phyloP scores from a whole-genome alignment of 352 stramenopile genomes.

The Globisporangium orthogonon region DNA sequence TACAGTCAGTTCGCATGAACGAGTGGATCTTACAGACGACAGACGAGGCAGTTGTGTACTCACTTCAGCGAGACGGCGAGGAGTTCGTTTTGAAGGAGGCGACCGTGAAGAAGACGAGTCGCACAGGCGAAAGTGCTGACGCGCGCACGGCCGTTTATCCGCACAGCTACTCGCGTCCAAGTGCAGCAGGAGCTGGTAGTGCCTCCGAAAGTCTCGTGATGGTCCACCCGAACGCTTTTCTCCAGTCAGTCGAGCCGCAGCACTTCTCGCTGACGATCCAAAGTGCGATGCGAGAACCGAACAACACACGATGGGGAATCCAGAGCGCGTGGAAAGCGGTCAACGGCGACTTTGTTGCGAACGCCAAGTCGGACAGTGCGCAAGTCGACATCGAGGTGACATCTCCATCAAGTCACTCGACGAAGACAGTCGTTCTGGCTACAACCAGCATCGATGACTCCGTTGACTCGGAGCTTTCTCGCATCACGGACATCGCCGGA shows the following conservation, averaged over 20 bases:
- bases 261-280: constrained; percentile 6
- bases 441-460: neutral
- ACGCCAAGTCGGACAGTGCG: constrained; percentile 16
- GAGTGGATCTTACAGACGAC: constrained; percentile 53
- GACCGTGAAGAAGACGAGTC: constrained; percentile 4
- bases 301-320: constrained; percentile 14
- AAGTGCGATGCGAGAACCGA: constrained; percentile 20
- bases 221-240: constrained; percentile 39
- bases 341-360: constrained; percentile 18
- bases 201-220: constrained; percentile 9
- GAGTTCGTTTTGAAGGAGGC: constrained; percentile 29
- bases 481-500: constrained; percentile 29
- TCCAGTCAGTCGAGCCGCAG: constrained; percentile 23
- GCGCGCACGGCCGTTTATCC: constrained; percentile 28
- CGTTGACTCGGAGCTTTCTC: constrained; percentile 12
- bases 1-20: constrained; percentile 28
- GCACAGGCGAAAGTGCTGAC: constrained; percentile 6
- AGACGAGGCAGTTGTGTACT: constrained; percentile 25
- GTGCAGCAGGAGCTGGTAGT: neutral
- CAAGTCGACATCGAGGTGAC: constrained; percentile 37
- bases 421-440: constrained; percentile 39
- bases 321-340: constrained; percentile 20
- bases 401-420: constrained; percentile 17
- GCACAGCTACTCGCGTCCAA: neutral
- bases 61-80: constrained; percentile 16